Percentiles rank a stretch among this genome's conserved stretches.
Conservation (phyloP, 1,139 yeast species). For the Citeromyces hawaiiensis region DNA sequence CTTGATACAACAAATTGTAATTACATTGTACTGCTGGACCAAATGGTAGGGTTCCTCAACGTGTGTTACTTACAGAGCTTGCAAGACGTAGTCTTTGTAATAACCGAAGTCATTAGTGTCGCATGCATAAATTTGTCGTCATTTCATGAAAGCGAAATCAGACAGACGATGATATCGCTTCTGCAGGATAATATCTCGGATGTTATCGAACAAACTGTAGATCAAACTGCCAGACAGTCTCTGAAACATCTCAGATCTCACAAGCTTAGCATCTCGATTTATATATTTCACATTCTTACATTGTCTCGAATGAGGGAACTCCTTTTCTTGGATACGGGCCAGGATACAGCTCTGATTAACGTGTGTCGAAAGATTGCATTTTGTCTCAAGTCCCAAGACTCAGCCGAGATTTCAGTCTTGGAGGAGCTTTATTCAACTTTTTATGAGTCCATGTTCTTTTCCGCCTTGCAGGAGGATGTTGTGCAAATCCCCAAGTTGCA, state of each 20-base stretch:
- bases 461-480: neutral
- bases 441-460: neutral
- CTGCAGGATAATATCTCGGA: neutral
- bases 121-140: neutral
- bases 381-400: neutral
- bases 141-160: neutral
- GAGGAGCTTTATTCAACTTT: neutral
- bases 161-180: neutral
- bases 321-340: neutral
- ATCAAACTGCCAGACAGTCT: neutral
- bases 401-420: neutral
- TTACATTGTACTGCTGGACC: neutral
- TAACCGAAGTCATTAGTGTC: neutral
- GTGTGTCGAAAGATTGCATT: neutral
- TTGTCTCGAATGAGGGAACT: slow-evolving; percentile 5
- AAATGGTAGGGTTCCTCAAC: neutral
- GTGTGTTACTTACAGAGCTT: neutral
- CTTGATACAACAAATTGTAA: neutral
- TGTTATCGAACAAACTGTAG: neutral
- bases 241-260: too few species aligned
- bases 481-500: neutral
- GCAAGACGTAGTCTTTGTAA: neutral
- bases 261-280: slow-evolving; percentile 13
- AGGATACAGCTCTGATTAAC: neutral
- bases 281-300: slow-evolving; percentile 12